phyloP scores from a whole-genome alignment of 2,329 filamentous ascomycete species.

The Penicillium sclerotiorum region DNA sequence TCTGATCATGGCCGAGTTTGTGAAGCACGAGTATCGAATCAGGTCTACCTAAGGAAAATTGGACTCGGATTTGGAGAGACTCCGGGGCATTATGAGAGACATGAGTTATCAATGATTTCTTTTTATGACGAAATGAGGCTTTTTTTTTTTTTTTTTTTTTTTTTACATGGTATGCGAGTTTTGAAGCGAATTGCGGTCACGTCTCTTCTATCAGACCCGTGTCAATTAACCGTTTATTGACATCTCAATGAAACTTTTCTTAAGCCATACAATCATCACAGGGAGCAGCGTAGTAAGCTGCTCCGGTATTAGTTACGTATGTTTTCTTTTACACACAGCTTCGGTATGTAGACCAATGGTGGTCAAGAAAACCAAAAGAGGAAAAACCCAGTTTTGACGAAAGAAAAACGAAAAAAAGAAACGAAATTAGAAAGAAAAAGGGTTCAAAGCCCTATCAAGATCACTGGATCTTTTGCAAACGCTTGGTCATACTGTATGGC shows the following conservation, averaged over 20 bases:
- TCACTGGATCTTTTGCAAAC: constrained; percentile 31
- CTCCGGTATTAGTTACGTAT: constrained; percentile 15
- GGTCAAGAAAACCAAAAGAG: no score
- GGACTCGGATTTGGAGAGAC: not conserved
- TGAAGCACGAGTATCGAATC: constrained; percentile 16
- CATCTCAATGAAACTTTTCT: constrained; percentile 14
- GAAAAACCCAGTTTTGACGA: constrained; percentile 2
- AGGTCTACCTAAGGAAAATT: constrained; percentile 1
- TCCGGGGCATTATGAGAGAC: no score
- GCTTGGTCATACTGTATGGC: constrained; percentile 40
- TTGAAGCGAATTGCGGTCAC: no score
- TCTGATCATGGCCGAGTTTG: constrained; percentile 23
- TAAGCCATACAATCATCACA: constrained; percentile 23
- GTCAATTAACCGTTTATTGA: no score
- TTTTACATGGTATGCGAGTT: no score
- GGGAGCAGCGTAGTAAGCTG: not conserved
- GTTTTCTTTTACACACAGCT: not conserved
- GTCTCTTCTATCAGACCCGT: no score
- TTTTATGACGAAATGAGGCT: not conserved
- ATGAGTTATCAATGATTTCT: not conserved
- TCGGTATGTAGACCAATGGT: constrained; percentile 5
- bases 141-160: no score
- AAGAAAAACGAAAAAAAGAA: constrained; percentile 5
- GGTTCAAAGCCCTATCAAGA: not conserved
- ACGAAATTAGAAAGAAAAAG: constrained; percentile 7